Evolutionary conservation across 2,329 filamentous ascomycete genomes (phyloP).

Genomic region (Corinectria fuckeliana): DNA sequence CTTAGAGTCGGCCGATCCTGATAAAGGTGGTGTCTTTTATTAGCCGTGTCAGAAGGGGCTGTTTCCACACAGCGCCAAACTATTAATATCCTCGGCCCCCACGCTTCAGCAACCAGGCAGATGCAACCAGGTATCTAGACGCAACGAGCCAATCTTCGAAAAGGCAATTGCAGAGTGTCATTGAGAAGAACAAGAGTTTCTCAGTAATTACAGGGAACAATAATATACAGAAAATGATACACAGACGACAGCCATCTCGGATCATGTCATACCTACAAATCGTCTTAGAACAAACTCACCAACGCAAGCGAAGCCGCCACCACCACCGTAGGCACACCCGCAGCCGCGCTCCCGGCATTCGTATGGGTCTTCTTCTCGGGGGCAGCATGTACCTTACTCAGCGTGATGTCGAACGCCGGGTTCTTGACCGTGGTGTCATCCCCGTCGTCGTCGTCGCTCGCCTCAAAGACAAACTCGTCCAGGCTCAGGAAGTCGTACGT

Average conservation of each 20-base stretch:
- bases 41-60: background rate
- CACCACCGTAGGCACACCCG: background rate
- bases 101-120: background rate
- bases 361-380: conserved; percentile 29
- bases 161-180: background rate
- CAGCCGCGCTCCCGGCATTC: conserved; percentile 6
- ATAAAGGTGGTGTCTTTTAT: background rate
- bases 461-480: conserved; percentile 41
- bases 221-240: background rate
- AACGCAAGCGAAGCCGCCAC: conserved; percentile 11
- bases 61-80: background rate
- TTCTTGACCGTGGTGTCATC: conserved; percentile 29
- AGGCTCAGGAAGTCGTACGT: conserved; percentile 43
- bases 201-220: no score
- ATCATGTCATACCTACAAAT: conserved; percentile 15
- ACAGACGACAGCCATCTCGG: background rate
- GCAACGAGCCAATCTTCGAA: background rate
- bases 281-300: conserved; percentile 32
- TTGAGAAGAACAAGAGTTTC: background rate
- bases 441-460: conserved; percentile 17
- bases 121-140: no score
- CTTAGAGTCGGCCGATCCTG: no score
- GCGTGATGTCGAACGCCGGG: conserved; percentile 37
- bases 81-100: background rate
- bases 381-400: conserved; percentile 37